Evolutionary conservation across 129 eudicot genomes (phyloP), one percentile per base, ranked within the genome.

Genomic region (Chrysanthemum seticuspe): DNA sequence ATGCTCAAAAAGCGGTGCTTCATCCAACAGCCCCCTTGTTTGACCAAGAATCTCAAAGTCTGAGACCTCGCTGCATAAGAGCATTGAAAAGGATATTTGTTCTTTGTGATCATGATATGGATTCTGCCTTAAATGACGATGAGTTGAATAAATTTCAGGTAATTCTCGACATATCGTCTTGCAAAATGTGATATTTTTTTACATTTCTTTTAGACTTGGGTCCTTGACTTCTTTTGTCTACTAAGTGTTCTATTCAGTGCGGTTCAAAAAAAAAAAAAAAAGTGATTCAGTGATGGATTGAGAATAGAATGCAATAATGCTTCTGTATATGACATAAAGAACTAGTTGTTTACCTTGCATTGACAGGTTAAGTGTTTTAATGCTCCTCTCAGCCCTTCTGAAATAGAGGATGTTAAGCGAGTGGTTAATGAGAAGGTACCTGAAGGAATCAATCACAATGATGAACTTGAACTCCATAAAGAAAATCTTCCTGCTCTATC

Each of bases 111-210:
- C 93, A 61, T 61, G 99, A 94, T 80, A 84, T 72, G 86, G 99
- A 94, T 81, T 84, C 86, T 85, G 87, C 93, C 69, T 83, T 94
- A 34, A 90, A 83, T 79, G 99, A 94, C 76, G 83, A 67, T 19
- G 99, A 94, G 85, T 76, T 94, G 73, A 94, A 94, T 83, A 89
- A 86, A 23, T 94, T 94, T 76, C 99, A 94, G 97, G 98, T 90
- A 29, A 36, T 16, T 64, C 74, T 67, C 27, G 1, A 59, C 51
- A 44, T 29, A 65, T n/a, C 61, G 10, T 58, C 31, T 5, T 48
- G 62, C 70, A 27, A 19, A 19, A 49, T 56, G 31, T 14, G 25
- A 50, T 45, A 74, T 25, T n/a, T 73, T 4, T 44, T 27, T 49
- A 27, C 61, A 3, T n/a, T 5, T 31, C n/a, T 64, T 70, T 61